These are phyloP conservation scores for Solidago caesia DNA, from an alignment of 129 eudicot genomes.

Conservation along the genomic window DNA sequence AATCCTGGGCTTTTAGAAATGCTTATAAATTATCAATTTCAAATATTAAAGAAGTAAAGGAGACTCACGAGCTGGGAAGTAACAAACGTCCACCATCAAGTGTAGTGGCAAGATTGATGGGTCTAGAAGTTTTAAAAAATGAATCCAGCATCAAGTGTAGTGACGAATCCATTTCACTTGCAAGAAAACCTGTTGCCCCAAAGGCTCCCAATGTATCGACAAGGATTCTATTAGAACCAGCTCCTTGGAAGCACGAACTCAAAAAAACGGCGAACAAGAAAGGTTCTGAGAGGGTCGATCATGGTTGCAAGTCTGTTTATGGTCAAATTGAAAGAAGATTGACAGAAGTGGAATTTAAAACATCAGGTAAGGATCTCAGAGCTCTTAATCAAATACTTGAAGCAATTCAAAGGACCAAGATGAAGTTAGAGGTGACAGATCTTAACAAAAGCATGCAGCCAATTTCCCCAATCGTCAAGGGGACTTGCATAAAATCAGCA, in stretches of 20 bases:
- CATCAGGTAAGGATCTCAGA: conserved; percentile 91
- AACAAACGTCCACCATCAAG: conserved; percentile 58
- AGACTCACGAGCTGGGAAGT: conserved; percentile 56
- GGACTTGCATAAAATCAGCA: conserved; percentile 19
- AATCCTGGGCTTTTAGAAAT: too few relatives aligned
- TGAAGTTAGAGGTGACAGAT: conserved; percentile 38
- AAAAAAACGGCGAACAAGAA: conserved; percentile 34
- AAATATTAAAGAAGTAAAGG: too few relatives aligned
- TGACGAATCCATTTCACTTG: conserved; percentile 29
- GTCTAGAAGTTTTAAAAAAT: conserved; percentile 56
- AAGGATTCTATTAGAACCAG: conserved; percentile 58
- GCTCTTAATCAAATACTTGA: conserved; percentile 94
- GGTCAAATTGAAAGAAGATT: conserved; percentile 67
- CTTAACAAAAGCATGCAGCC: conserved; percentile 5
- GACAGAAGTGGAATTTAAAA: conserved; percentile 67
- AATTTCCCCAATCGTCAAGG: background rate
- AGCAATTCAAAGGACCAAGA: conserved; percentile 68
- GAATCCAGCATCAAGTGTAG: conserved; percentile 12
- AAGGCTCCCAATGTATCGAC: conserved; percentile 24
- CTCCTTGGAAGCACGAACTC: conserved; percentile 77
- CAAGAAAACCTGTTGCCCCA: conserved; percentile 49
- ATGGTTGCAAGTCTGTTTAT: conserved; percentile 57
- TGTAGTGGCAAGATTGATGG: conserved; percentile 86
- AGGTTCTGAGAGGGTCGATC: conserved; percentile 22
- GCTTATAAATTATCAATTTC: too few relatives aligned